Percentiles rank a stretch among this genome's conserved stretches.
phyloP scores from a whole-genome alignment of 2,329 filamentous ascomycete species.

The Cercospora sojina region DNA sequence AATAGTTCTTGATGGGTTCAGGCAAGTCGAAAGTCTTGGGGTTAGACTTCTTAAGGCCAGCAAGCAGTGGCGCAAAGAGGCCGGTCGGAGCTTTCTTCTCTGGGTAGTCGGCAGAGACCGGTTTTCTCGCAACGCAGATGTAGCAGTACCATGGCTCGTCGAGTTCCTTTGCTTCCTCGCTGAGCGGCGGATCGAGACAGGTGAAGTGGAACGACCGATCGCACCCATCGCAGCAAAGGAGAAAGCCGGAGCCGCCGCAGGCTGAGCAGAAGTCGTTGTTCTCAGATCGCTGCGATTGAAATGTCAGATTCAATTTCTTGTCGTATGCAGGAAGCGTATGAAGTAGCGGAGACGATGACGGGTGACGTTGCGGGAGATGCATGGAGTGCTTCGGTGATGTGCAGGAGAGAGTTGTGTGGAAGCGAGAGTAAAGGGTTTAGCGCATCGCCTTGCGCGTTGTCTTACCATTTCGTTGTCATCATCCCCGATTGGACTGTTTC shows the following conservation, averaged over 20 bases:
- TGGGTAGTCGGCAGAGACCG: slow-evolving; percentile 31
- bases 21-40: slow-evolving; percentile 58
- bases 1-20: slow-evolving; percentile 67
- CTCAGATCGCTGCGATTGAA: slow-evolving; percentile 48
- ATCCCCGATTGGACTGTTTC: slow-evolving; percentile 61
- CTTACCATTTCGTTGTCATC: slow-evolving; percentile 58
- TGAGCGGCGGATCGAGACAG: slow-evolving; percentile 78
- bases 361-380: slow-evolving; percentile 32
- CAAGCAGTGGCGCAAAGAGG: slow-evolving; percentile 64
- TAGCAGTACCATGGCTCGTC: slow-evolving; percentile 83
- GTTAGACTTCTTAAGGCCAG: slow-evolving; percentile 42
- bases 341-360: slow-evolving; percentile 28
- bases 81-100: slow-evolving; percentile 46
- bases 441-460: slow-evolving; percentile 37
- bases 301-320: slow-evolving; percentile 39
- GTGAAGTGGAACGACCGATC: slow-evolving; percentile 84
- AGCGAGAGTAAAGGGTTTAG: slow-evolving; percentile 40
- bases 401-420: slow-evolving; percentile 38
- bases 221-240: slow-evolving; percentile 94
- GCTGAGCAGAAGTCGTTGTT: slow-evolving; percentile 90
- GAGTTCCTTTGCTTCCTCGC: slow-evolving; percentile 46
- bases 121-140: slow-evolving; percentile 56
- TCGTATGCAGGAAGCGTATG: slow-evolving; percentile 22
- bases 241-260: slow-evolving; percentile 77
- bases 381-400: slow-evolving; percentile 29